A percentile compares a stretch with the other conserved stretches of the same genome.
These are phyloP conservation scores for Talaromyces adpressus DNA, from an alignment of 495 filamentous ascomycete genomes.

Conservation along the genomic window DNA sequence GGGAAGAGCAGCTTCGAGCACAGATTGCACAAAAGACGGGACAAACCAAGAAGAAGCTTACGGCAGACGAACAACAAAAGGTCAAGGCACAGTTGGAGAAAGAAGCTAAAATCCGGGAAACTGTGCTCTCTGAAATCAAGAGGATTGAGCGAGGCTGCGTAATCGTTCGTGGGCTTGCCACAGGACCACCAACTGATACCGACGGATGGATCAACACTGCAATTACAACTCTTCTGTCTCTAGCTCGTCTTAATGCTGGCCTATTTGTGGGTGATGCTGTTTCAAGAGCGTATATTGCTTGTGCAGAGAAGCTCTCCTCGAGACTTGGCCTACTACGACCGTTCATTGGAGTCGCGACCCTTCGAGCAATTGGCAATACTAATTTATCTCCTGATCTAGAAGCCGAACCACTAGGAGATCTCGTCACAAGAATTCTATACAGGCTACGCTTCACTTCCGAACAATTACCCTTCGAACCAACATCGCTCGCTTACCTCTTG, in stretches of 20 bases:
- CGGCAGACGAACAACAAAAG: conserved; percentile 77
- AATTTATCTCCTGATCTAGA: conserved; percentile 63
- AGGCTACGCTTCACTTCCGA: conserved; percentile 83
- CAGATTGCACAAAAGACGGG: conserved; percentile 91
- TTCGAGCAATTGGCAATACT: conserved; percentile 67
- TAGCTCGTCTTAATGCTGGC: conserved; percentile 71
- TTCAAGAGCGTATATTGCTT: conserved; percentile 71
- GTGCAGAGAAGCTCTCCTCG: conserved; percentile 61
- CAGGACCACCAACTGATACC: conserved; percentile 76
- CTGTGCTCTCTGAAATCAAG: conserved; percentile 58
- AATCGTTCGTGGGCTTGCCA: conserved; percentile 72
- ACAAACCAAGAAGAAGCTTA: conserved; percentile 80
- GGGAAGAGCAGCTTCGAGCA: conserved; percentile 86
- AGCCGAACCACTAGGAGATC: conserved; percentile 74
- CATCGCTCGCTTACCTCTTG: conserved; percentile 79
- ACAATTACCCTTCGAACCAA: conserved; percentile 80
- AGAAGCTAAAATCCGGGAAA: conserved; percentile 67
- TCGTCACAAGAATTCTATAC: conserved; percentile 85
- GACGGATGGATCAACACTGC: conserved; percentile 79
- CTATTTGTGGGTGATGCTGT: conserved; percentile 72
- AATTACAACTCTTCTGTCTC: conserved; percentile 59
- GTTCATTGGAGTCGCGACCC: conserved; percentile 81
- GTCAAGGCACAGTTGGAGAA: conserved; percentile 88
- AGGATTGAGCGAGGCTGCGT: conserved; percentile 74
- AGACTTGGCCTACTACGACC: conserved; percentile 69